Evolutionary conservation across 2,329 filamentous ascomycete species (phyloP).

Genomic region (Colletotrichum sp.): DNA sequence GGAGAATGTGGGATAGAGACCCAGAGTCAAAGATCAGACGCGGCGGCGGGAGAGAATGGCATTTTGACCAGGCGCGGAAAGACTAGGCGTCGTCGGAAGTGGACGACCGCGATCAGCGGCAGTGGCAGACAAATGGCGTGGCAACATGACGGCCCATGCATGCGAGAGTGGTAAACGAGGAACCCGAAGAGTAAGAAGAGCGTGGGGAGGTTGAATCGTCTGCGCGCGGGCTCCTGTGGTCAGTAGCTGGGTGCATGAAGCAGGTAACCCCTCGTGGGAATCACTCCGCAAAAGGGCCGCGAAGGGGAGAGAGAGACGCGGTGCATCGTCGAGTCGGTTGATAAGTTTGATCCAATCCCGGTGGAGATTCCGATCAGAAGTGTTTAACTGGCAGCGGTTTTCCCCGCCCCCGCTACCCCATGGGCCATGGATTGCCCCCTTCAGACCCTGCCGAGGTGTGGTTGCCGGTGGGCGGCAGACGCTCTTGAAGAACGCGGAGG

Average conservation of each 20-base stretch:
- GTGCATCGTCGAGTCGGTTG: neutral
- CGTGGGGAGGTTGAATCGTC: neutral
- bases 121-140: slow-evolving; percentile 3
- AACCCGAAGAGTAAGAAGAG: neutral
- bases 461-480: neutral
- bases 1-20: neutral
- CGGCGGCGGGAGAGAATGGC: neutral
- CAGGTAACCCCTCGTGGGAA: neutral
- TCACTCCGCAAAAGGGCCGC: slow-evolving; percentile 10
- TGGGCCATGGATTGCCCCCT: neutral
- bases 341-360: neutral
- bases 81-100: neutral
- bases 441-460: neutral
- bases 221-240: neutral
- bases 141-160: neutral
- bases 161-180: neutral
- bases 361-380: neutral
- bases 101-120: slow-evolving; percentile 1
- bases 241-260: neutral
- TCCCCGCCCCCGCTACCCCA: neutral
- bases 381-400: neutral
- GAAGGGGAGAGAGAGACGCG: neutral
- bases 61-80: slow-evolving; percentile 4
- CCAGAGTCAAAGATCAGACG: neutral
- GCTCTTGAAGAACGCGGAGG: neutral